These are phyloP conservation scores for Trichoderma virens DNA, from an alignment of 495 filamentous ascomycete genomes.

Conservation along the genomic window DNA sequence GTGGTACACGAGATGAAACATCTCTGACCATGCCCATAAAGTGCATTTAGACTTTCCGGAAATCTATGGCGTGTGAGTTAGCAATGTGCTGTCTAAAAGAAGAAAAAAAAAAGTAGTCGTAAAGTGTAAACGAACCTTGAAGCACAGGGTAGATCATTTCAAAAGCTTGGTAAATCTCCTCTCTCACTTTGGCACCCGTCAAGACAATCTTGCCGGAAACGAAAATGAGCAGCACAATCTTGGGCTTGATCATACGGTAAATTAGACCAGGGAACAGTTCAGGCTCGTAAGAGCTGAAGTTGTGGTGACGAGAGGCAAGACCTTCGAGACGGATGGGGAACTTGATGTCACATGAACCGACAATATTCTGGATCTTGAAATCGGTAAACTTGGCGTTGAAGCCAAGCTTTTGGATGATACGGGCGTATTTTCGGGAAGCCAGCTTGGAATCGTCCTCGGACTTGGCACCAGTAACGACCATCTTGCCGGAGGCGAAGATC, in stretches of 20 bases:
- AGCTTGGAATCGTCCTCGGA: slow-evolving; percentile 97
- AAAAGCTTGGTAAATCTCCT: slow-evolving; percentile 98
- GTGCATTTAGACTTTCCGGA: slow-evolving; percentile 40
- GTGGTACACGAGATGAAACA: slow-evolving; percentile 28
- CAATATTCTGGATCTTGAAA: slow-evolving; percentile 99
- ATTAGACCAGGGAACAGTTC: slow-evolving; percentile 98
- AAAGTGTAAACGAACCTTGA: slow-evolving; percentile 52
- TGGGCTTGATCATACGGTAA: slow-evolving; percentile 99
- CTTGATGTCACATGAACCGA: slow-evolving; percentile 98
- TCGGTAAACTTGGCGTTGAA: slow-evolving; percentile 99
- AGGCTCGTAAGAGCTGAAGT: slow-evolving; percentile 98
- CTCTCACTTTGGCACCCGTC: slow-evolving; percentile 94
- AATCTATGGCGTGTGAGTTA: slow-evolving; percentile 27
- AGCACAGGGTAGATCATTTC: slow-evolving; percentile 99
- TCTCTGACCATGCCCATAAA: slow-evolving; percentile 16
- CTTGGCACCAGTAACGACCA: slow-evolving; percentile 98
- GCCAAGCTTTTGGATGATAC: slow-evolving; percentile 98
- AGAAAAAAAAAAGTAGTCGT: too few species aligned
- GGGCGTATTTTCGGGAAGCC: slow-evolving; percentile 94
- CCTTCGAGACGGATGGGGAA: slow-evolving; percentile 98
- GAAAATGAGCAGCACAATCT: slow-evolving; percentile 98
- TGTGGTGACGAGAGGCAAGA: slow-evolving; percentile 91
- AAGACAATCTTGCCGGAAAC: slow-evolving; percentile 98
- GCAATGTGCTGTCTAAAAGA: background rate
- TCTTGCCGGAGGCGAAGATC: slow-evolving; percentile 98